These are phyloP conservation scores for Tricholoma sp. DNA, from an alignment of 768 basidiomycete species.

Conservation along the genomic window DNA sequence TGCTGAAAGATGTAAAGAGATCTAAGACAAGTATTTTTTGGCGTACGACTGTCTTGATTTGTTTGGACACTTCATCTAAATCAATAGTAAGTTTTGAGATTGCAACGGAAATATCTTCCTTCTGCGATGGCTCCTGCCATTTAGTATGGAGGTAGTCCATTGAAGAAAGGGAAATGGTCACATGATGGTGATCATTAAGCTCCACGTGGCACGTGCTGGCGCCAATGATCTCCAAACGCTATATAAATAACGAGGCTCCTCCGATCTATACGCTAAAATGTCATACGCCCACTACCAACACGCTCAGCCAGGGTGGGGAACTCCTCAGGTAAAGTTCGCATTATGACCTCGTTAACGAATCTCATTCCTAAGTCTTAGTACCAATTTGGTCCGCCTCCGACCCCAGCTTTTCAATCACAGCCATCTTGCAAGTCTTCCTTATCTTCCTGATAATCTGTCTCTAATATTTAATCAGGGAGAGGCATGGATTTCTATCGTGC, in stretches of 20 bases:
- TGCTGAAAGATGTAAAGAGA: constrained; percentile 23
- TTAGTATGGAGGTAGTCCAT: too few species aligned
- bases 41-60: constrained; percentile 79
- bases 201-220: too few species aligned
- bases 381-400: constrained; percentile 38
- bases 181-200: background rate
- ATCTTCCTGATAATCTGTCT: constrained; percentile 12
- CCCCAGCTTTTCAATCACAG: constrained; percentile 41
- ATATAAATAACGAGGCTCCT: background rate
- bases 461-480: constrained; percentile 40
- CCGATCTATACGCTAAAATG: constrained; percentile 23
- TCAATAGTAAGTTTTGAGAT: constrained; percentile 83
- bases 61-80: constrained; percentile 89
- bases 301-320: constrained; percentile 44
- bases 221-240: background rate
- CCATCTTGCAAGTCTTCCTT: constrained; percentile 42
- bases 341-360: constrained; percentile 1
- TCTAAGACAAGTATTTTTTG: constrained; percentile 1
- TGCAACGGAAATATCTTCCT: constrained; percentile 86
- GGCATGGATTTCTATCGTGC: constrained; percentile 62
- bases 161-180: constrained; percentile 19
- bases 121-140: constrained; percentile 44
- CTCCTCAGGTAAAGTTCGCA: constrained; percentile 27
- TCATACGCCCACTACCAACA: constrained; percentile 41
- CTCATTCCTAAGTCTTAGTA: constrained; percentile 21